Evolutionary conservation across 768 basidiomycete species (phyloP).

Genomic region (Amanita fuliginea): DNA sequence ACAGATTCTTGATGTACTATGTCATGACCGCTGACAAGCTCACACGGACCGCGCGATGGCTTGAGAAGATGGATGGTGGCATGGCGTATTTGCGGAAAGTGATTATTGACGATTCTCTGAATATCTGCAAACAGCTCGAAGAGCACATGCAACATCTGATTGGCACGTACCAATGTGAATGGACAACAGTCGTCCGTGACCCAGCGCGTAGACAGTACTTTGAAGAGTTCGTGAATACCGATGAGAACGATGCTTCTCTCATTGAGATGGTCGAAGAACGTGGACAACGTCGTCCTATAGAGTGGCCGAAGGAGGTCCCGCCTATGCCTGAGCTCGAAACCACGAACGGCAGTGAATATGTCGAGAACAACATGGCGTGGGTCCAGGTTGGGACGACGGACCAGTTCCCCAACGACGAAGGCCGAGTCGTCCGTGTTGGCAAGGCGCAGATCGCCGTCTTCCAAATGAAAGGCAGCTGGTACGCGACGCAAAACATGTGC

Average conservation of each 20-base stretch:
- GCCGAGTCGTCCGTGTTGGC: conserved; percentile 45
- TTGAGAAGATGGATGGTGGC: conserved; percentile 60
- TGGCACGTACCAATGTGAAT: conserved; percentile 58
- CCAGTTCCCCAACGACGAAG: conserved; percentile 2
- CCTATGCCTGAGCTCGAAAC: conserved; percentile 19
- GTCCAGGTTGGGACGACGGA: conserved; percentile 11
- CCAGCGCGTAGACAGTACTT: conserved; percentile 10
- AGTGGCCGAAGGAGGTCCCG: conserved; percentile 53
- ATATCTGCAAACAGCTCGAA: conserved; percentile 62
- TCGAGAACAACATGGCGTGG: conserved; percentile 5
- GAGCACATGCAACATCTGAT: conserved; percentile 55
- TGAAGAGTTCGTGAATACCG: conserved; percentile 46
- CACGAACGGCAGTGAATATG: conserved; percentile 34
- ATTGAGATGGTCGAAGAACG: conserved; percentile 46
- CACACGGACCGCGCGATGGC: conserved; percentile 64
- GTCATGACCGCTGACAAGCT: conserved; percentile 65
- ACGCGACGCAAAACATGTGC: conserved; percentile 60
- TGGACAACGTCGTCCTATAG: conserved; percentile 51
- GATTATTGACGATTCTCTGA: conserved; percentile 58
- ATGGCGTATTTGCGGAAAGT: conserved; percentile 56
- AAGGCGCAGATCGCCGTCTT: conserved; percentile 62
- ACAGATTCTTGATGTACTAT: conserved; percentile 58
- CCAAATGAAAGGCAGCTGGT: conserved; percentile 45
- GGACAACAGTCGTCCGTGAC: conserved; percentile 49
- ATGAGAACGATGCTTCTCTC: conserved; percentile 29